Conservation (phyloP, 2,329 filamentous ascomycete species). For the Monosporascus sp. region DNA sequence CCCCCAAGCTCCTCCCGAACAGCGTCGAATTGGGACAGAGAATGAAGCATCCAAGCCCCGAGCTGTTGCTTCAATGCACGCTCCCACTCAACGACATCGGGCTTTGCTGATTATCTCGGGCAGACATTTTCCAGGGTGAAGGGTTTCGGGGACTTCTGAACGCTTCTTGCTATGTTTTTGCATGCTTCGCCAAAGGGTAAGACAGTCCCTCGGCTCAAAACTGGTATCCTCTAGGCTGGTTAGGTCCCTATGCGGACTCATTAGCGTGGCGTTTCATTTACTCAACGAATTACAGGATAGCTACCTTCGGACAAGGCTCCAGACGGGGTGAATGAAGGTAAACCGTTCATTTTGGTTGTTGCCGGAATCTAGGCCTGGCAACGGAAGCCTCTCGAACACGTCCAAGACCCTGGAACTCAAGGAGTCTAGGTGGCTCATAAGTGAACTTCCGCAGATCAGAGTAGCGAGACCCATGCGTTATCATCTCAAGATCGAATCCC, state of each 20-base stretch:
- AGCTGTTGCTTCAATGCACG: slow-evolving; percentile 53
- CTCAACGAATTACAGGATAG: slow-evolving; percentile 10
- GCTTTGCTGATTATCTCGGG: slow-evolving; percentile 55
- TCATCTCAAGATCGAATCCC: slow-evolving; percentile 60
- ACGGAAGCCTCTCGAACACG: slow-evolving; percentile 35
- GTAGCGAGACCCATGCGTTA: slow-evolving; percentile 64
- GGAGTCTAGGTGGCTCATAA: slow-evolving; percentile 47
- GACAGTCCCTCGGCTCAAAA: slow-evolving; percentile 67
- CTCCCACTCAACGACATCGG: slow-evolving; percentile 62
- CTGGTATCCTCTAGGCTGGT: slow-evolving; percentile 62
- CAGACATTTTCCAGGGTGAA: slow-evolving; percentile 46
- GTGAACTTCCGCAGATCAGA: slow-evolving; percentile 74
- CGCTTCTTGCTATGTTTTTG: slow-evolving; percentile 45
- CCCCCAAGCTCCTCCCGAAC: slow-evolving; percentile 41
- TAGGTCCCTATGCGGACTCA: slow-evolving; percentile 35
- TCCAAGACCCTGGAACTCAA: slow-evolving; percentile 47
- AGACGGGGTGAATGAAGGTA: slow-evolving; percentile 61
- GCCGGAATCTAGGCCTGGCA: slow-evolving; percentile 41
- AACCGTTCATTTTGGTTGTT: slow-evolving; percentile 43
- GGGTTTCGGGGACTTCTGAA: slow-evolving; percentile 43
- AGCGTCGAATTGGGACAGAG: slow-evolving; percentile 34
- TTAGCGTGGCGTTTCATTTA: neutral
- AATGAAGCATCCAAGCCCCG: slow-evolving; percentile 53
- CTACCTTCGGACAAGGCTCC: slow-evolving; percentile 53
- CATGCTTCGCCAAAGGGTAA: slow-evolving; percentile 62